Evolutionary conservation across 202 grass and related monocot species (phyloP).

Genomic region (Setaria viridis): DNA sequence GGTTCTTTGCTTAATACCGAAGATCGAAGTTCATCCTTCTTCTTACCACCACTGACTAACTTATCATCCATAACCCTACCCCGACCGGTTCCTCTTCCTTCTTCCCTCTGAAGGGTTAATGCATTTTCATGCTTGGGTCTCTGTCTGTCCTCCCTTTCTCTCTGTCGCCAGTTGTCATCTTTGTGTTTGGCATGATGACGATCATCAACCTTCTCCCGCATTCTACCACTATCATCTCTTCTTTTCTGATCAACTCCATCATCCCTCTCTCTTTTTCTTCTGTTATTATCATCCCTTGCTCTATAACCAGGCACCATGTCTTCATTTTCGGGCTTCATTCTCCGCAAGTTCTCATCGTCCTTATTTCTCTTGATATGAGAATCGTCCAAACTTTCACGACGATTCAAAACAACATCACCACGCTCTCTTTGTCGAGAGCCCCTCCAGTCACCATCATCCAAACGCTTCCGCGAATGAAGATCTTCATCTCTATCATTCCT

Average conservation of each 20-base stretch:
- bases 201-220: slow-evolving; percentile 73
- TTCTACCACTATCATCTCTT: slow-evolving; percentile 70
- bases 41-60: slow-evolving; percentile 54
- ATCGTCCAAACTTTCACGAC: slow-evolving; percentile 69
- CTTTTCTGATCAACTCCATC: slow-evolving; percentile 76
- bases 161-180: slow-evolving; percentile 74
- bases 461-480: slow-evolving; percentile 69
- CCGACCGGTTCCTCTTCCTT: slow-evolving; percentile 67
- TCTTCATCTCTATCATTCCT: slow-evolving; percentile 76
- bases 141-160: slow-evolving; percentile 90
- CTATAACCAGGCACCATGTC: slow-evolving; percentile 51
- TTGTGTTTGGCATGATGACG: slow-evolving; percentile 68
- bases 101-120: slow-evolving; percentile 67
- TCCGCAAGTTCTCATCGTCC: slow-evolving; percentile 77
- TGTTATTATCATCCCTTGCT: slow-evolving; percentile 64
- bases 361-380: slow-evolving; percentile 80
- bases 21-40: slow-evolving; percentile 66
- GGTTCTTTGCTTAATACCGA: slow-evolving; percentile 61
- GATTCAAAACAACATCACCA: slow-evolving; percentile 59
- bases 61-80: slow-evolving; percentile 72
- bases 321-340: slow-evolving; percentile 73
- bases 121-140: slow-evolving; percentile 75
- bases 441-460: slow-evolving; percentile 83
- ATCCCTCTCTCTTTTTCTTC: slow-evolving; percentile 80
- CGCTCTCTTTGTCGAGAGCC: slow-evolving; percentile 72